These are phyloP conservation scores for Pyrrhoderma lamaoense DNA, from an alignment of 1,284 basidiomycete genomes.

Conservation along the genomic window DNA sequence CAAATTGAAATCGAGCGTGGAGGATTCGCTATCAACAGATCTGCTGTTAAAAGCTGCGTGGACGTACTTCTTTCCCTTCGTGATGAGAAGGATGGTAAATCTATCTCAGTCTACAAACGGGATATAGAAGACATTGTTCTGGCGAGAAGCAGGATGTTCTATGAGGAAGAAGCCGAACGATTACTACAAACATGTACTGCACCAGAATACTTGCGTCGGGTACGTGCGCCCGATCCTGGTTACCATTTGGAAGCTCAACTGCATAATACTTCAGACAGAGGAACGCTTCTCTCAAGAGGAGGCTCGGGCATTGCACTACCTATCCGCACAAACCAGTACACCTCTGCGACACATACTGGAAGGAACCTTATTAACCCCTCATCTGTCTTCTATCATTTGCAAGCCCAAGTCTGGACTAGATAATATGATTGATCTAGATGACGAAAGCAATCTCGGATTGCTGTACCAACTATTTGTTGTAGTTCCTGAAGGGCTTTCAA, in stretches of 20 bases:
- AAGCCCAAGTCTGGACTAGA: slow-evolving; percentile 86
- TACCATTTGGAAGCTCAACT: slow-evolving; percentile 3
- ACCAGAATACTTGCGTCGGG: slow-evolving; percentile 74
- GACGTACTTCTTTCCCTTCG: slow-evolving; percentile 76
- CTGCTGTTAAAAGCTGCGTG: slow-evolving; percentile 84
- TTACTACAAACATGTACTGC: slow-evolving; percentile 75
- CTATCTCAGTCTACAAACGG: slow-evolving; percentile 70
- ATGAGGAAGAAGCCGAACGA: slow-evolving; percentile 66
- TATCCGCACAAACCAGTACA: slow-evolving; percentile 67
- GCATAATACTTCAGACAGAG: slow-evolving; percentile 38
- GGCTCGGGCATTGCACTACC: slow-evolving; percentile 83
- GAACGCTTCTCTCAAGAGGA: slow-evolving; percentile 80
- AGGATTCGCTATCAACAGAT: slow-evolving; percentile 87
- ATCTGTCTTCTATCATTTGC: slow-evolving; percentile 68
- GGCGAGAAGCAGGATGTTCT: slow-evolving; percentile 74
- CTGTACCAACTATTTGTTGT: slow-evolving; percentile 74
- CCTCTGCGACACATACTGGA: slow-evolving; percentile 76
- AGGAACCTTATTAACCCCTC: slow-evolving; percentile 69
- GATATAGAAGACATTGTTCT: slow-evolving; percentile 86
- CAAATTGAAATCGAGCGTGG: slow-evolving; percentile 91
- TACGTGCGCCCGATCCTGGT: slow-evolving; percentile 34
- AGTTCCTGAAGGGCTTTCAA: slow-evolving; percentile 64
- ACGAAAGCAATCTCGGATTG: slow-evolving; percentile 70
- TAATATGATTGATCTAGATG: slow-evolving; percentile 80
- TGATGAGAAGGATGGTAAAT: slow-evolving; percentile 29